Conservation (phyloP, 176 grass and related monocot species). For the Zea mays region DNA sequence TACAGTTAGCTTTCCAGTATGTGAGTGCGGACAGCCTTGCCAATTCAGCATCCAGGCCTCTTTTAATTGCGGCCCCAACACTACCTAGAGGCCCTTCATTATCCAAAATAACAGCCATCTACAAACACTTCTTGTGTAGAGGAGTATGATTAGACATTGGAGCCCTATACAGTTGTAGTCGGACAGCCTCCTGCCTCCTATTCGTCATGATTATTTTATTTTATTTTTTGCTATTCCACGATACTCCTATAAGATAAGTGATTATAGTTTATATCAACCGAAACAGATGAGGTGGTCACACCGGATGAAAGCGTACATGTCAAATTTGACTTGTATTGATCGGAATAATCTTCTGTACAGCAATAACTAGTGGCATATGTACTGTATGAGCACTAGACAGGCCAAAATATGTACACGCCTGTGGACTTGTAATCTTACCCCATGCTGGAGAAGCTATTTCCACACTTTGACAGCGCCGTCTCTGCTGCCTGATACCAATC, state of each 20-base stretch:
- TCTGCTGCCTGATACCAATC: slow-evolving; percentile 82
- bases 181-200: not conserved
- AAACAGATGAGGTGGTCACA: not conserved
- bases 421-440: slow-evolving; percentile 7
- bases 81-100: not conserved
- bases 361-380: slow-evolving; percentile 15
- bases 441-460: slow-evolving; percentile 55
- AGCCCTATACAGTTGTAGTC: not conserved
- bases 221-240: not conserved
- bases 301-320: not conserved
- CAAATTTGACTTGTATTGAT: slow-evolving; percentile 11
- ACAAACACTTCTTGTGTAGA: not conserved
- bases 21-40: too few species aligned
- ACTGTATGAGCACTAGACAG: slow-evolving; percentile 24
- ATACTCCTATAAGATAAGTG: not conserved
- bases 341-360: slow-evolving; percentile 34
- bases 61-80: too few species aligned
- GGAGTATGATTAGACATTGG: not conserved
- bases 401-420: slow-evolving; percentile 37
- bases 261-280: not conserved
- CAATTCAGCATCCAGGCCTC: too few species aligned
- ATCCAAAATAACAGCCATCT: not conserved
- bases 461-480: slow-evolving; percentile 95
- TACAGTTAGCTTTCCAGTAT: too few species aligned
- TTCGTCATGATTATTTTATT: not conserved